phyloP scores from a whole-genome alignment of 1,139 yeast genomes.

The Candida gigantensis region DNA sequence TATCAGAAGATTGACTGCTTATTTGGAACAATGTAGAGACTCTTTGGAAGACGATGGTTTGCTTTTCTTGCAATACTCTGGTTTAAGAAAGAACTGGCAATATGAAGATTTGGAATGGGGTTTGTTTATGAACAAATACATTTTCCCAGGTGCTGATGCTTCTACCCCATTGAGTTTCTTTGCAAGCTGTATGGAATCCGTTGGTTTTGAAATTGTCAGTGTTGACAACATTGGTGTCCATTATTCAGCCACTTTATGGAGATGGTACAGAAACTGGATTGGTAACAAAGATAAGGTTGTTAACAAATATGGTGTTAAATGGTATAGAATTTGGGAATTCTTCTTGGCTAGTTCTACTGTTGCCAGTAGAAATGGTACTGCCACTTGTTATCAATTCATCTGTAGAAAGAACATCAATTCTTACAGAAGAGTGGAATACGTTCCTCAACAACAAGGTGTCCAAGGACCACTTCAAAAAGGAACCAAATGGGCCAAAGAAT shows the following conservation, averaged over 20 bases:
- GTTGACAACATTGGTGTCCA: slow-evolving; percentile 91
- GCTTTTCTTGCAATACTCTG: slow-evolving; percentile 86
- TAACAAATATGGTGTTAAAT: slow-evolving; percentile 80
- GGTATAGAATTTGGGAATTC: slow-evolving; percentile 95
- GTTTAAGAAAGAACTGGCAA: slow-evolving; percentile 91
- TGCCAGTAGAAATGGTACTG: slow-evolving; percentile 90
- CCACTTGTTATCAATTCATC: slow-evolving; percentile 88
- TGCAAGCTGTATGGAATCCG: slow-evolving; percentile 71
- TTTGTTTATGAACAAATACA: slow-evolving; percentile 91
- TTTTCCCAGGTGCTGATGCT: slow-evolving; percentile 98
- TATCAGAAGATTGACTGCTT: slow-evolving; percentile 75
- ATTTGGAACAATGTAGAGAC: slow-evolving; percentile 78
- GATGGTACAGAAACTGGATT: slow-evolving; percentile 95
- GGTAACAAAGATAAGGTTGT: slow-evolving; percentile 77
- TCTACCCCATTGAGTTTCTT: slow-evolving; percentile 91
- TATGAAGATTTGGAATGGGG: slow-evolving; percentile 95
- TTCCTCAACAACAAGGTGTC: slow-evolving; percentile 78
- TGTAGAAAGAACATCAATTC: slow-evolving; percentile 87
- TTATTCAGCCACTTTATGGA: slow-evolving; percentile 89
- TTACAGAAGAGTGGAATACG: slow-evolving; percentile 79
- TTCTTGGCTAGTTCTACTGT: slow-evolving; percentile 81
- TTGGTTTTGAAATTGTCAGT: slow-evolving; percentile 84
- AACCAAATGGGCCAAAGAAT: slow-evolving; percentile 39
- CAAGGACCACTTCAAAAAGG: slow-evolving; percentile 61
- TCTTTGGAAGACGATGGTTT: slow-evolving; percentile 91